Conservation (phyloP, 176 grass and related monocot genomes). For the Echinochloa phyllopogon region DNA sequence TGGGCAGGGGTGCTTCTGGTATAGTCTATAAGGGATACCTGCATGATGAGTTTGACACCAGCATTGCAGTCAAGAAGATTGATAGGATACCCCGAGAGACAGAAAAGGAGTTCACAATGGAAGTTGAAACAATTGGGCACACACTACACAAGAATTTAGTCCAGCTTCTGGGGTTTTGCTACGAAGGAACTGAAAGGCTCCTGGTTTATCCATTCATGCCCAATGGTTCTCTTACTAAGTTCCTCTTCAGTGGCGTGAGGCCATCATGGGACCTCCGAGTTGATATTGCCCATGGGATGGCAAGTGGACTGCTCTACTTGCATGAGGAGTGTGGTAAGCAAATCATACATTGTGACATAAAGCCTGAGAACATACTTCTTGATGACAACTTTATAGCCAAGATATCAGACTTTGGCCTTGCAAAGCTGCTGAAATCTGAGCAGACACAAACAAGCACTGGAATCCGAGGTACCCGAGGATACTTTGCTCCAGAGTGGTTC, state of each 20-base stretch:
- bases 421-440: background rate
- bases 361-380: constrained; percentile 21
- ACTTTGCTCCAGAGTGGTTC: constrained; percentile 28
- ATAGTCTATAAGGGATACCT: constrained; percentile 7
- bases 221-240: constrained; percentile 21
- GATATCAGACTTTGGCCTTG: constrained; percentile 12
- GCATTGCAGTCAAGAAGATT: constrained; percentile 6
- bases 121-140: constrained; percentile 22
- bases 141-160: constrained; percentile 18
- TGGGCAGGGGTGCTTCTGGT: constrained; percentile 20
- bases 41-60: background rate
- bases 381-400: constrained; percentile 13
- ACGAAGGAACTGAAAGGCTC: constrained; percentile 24
- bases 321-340: constrained; percentile 12
- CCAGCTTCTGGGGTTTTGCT: constrained; percentile 8
- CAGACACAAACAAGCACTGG: constrained; percentile 22
- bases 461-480: constrained; percentile 21
- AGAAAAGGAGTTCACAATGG: constrained; percentile 17
- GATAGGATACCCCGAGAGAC: constrained; percentile 12
- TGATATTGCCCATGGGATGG: constrained; percentile 19
- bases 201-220: constrained; percentile 17
- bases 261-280: background rate
- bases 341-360: constrained; percentile 29
- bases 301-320: constrained; percentile 18
- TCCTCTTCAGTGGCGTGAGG: background rate